phyloP scores from a whole-genome alignment of 2,329 filamentous ascomycete species.

The Colletotrichum acutatum region DNA sequence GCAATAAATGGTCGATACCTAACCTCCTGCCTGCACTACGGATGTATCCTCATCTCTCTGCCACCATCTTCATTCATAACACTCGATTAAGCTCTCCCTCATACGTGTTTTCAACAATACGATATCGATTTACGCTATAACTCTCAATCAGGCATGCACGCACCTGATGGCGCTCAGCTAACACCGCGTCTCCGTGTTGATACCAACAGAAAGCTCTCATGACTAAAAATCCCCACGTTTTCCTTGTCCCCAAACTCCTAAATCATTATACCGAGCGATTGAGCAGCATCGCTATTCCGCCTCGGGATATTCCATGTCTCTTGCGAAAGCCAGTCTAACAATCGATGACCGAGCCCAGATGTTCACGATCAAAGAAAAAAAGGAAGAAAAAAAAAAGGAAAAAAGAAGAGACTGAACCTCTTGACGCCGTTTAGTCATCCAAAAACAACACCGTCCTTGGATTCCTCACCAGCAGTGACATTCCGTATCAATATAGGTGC shows the following conservation, averaged over 20 bases:
- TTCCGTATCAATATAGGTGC: conserved; percentile 7
- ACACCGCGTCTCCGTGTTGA: not conserved
- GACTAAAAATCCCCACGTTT: not conserved
- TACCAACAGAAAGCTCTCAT: not conserved
- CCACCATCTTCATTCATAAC: not conserved
- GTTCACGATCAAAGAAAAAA: not conserved
- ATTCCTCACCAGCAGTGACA: not conserved
- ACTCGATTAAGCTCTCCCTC: not conserved
- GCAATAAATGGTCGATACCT: not conserved
- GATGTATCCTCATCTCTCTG: no score
- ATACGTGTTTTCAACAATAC: not conserved
- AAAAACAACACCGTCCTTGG: no score
- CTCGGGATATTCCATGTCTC: not conserved
- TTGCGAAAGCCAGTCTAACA: not conserved
- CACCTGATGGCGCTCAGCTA: not conserved
- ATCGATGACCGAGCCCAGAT: not conserved
- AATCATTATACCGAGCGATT: not conserved
- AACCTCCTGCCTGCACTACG: no score
- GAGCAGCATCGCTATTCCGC: not conserved
- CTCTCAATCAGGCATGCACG: not conserved
- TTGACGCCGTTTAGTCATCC: not conserved
- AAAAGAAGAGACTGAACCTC: not conserved
- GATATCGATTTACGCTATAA: not conserved
- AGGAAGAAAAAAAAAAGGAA: no score
- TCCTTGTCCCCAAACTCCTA: not conserved